Evolutionary conservation across 306 rosid genomes (phyloP), one percentile per base, ranked within the genome.

Genomic region (Prunus armeniaca): DNA sequence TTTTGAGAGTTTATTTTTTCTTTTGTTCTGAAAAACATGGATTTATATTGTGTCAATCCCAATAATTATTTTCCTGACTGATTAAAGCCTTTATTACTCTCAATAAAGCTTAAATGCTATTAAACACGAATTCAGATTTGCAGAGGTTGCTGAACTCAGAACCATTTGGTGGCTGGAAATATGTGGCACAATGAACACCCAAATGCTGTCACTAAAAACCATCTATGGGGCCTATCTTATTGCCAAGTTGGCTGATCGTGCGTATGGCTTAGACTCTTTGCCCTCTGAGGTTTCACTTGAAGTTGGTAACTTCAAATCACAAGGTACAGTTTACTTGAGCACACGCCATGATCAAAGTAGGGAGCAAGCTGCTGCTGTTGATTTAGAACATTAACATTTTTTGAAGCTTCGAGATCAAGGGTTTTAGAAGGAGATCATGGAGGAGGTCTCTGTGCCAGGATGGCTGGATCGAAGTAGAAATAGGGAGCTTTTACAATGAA

Each of bases 91-190:
- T 27, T 27, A 30, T 30, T 27, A 27, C 18, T 61, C 27, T 27
- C 38, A 61, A 9, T 0, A 6, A 27, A 50, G 55, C 55, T 18
- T 50, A 15, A 50, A 50, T 50, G 14, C 7, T 50, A 15, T 12
- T 46, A 46, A 54, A 47, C 0, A 12, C 17, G 6, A 30, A 20
- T 63, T 79, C 64, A 92, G 97, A 66, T 92, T 92, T 88, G 79
- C 74, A 38, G 91, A 88, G 85, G 87, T 85, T 17, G 96, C 89
- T 7, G 92, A 88, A 32, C 85, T 90, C 0, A 88, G 88, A 82
- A 88, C 90, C 17, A 90, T 88, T 34, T 85, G 92, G 66, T 90
- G 96, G 97, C 87, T 84, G 66, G 92, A 92, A 84, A 90, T 85
- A 2, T 68, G 22, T n/a, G 86, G 90, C 28, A 77, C 58, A 66